Evolutionary conservation across 495 filamentous ascomycete genomes (phyloP).

Genomic region (Penicillium lividum): DNA sequence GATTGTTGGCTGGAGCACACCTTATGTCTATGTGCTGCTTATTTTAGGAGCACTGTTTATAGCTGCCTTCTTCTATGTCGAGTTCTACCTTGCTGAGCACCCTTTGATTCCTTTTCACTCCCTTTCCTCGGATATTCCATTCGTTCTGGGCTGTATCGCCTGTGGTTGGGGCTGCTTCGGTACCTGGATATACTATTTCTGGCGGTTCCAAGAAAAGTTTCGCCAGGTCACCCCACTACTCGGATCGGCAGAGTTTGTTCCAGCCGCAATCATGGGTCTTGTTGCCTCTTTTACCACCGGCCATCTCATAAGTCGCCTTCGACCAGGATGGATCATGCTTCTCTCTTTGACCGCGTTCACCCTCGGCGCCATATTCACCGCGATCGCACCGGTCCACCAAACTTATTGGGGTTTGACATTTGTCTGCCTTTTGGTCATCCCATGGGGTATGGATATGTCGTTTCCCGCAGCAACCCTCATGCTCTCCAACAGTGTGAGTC

Average conservation of each 20-base stretch:
- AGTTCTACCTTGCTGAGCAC: no score
- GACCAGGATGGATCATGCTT: slow-evolving; percentile 51
- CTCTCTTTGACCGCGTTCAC: slow-evolving; percentile 50
- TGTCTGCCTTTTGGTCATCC: slow-evolving; percentile 54
- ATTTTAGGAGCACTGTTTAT: no score
- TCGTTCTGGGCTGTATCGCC: slow-evolving; percentile 56
- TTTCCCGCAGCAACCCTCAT: slow-evolving; percentile 63
- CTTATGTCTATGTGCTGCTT: slow-evolving; percentile 56
- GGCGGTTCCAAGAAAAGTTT: slow-evolving; percentile 53
- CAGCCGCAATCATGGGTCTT: slow-evolving; percentile 47
- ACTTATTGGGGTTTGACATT: slow-evolving; percentile 64
- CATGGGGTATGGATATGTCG: slow-evolving; percentile 58
- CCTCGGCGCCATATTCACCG: slow-evolving; percentile 46
- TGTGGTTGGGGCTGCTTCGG: slow-evolving; percentile 64
- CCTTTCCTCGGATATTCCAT: no score
- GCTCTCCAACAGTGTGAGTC: slow-evolving; percentile 55
- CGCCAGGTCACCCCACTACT: slow-evolving; percentile 48
- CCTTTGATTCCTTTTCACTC: no score
- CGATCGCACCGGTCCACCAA: slow-evolving; percentile 49
- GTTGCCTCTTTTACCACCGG: slow-evolving; percentile 53
- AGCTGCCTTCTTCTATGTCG: slow-evolving; percentile 52
- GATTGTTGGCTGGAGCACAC: slow-evolving; percentile 57
- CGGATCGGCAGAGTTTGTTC: slow-evolving; percentile 46
- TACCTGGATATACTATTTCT: slow-evolving; percentile 60
- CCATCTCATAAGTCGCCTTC: slow-evolving; percentile 40